Conservation (phyloP, 768 basidiomycete species). For the Ramaria sp. region DNA sequence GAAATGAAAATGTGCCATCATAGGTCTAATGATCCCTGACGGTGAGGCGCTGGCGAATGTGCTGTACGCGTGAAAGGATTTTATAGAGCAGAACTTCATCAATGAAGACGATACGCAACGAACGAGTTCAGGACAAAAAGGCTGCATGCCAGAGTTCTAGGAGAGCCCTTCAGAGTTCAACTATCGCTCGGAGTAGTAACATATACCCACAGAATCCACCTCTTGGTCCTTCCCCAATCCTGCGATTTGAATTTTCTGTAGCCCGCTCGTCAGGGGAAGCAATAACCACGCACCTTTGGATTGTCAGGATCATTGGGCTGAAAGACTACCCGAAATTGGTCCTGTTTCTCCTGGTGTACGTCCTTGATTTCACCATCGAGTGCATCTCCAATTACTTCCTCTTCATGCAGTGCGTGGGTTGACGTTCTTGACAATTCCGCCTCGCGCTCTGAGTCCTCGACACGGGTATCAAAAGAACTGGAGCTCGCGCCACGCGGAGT, state of each 20-base stretch:
- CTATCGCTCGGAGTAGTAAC: neutral
- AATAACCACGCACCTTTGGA: conserved; percentile 5
- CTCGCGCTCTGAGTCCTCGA: no score
- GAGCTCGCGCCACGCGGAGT: no score
- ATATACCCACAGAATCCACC: neutral
- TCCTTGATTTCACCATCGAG: neutral
- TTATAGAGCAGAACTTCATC: no score
- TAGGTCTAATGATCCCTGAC: neutral
- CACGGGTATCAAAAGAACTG: no score
- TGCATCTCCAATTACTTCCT: neutral
- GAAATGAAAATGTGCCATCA: neutral
- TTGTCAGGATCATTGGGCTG: conserved; percentile 5
- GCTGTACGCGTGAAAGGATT: neutral
- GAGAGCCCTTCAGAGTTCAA: neutral
- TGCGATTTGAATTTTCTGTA: neutral
- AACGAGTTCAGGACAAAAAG: neutral
- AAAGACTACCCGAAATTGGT: conserved; percentile 7
- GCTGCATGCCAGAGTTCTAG: neutral
- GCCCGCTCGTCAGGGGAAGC: no score
- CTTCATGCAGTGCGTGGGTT: no score
- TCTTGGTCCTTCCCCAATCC: neutral
- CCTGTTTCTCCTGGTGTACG: neutral
- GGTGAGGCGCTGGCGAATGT: conserved; percentile 3
- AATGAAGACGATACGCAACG: conserved; percentile 1
- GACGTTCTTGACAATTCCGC: no score